A percentile compares a stretch with the other conserved stretches of the same genome.
Evolutionary conservation across 164 flowering plant species (phyloP).

Genomic region (Dillenia suffruticosa): DNA sequence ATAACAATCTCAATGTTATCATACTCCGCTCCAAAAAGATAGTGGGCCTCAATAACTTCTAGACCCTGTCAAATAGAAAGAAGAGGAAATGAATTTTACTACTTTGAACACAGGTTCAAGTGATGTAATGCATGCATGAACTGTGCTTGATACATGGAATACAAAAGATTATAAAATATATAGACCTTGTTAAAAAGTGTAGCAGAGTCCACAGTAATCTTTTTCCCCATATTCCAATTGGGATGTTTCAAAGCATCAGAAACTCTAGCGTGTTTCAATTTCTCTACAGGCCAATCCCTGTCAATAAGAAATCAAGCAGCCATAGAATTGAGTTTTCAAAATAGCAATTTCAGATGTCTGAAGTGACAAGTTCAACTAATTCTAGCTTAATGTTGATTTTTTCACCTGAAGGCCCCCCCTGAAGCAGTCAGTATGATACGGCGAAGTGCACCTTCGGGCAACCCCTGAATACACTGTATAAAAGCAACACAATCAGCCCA

Average conservation of each 20-base stretch:
- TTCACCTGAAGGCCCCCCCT: conserved; percentile 96
- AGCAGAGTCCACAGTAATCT: conserved; percentile 98
- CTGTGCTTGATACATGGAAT: not conserved
- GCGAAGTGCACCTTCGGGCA: conserved; percentile 90
- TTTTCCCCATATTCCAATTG: conserved; percentile 97
- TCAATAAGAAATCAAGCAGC: not conserved
- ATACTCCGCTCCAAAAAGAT: conserved; percentile 90
- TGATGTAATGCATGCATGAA: not conserved
- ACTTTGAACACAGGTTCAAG: conserved; percentile 1
- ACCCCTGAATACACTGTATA: conserved; percentile 91
- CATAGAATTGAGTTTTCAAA: too few species aligned
- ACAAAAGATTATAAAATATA: not conserved
- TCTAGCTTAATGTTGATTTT: not conserved
- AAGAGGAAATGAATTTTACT: not conserved
- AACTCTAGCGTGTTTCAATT: conserved; percentile 88
- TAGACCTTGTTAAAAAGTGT: conserved; percentile 93
- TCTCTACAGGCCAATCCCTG: conserved; percentile 98
- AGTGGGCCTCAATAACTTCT: conserved; percentile 99
- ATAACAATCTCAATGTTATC: conserved; percentile 90
- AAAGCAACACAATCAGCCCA: too few species aligned
- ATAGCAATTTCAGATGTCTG: not conserved
- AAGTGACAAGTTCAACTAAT: too few species aligned
- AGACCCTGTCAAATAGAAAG: conserved; percentile 58
- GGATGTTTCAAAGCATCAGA: conserved; percentile 99
- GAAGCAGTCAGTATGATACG: conserved; percentile 93